A percentile compares a stretch with the other conserved stretches of the same genome.
phyloP scores from a whole-genome alignment of 352 stramenopile genomes.

The Pythium aristosporum region DNA sequence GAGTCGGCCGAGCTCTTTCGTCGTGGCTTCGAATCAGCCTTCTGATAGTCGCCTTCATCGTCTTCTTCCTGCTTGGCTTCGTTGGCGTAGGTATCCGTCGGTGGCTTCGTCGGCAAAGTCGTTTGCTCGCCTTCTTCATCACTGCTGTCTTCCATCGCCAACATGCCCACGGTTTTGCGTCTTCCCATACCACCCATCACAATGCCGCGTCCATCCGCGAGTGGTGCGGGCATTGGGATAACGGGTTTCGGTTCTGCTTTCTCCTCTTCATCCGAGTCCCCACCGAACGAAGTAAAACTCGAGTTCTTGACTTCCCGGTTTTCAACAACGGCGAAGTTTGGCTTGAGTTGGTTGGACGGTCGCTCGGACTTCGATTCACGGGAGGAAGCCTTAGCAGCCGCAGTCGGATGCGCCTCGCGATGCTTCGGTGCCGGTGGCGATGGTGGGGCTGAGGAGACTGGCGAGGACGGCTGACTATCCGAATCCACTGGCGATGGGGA shows the following conservation, averaged over 20 bases:
- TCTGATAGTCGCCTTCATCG: constrained; percentile 34
- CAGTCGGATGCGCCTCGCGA: constrained; percentile 20
- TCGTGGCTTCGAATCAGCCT: constrained; percentile 25
- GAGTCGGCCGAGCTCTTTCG: constrained; percentile 80
- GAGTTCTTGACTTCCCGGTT: constrained; percentile 50
- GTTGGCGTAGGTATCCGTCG: constrained; percentile 36
- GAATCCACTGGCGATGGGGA: constrained; percentile 17
- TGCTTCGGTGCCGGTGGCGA: constrained; percentile 28
- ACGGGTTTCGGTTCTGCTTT: constrained; percentile 66
- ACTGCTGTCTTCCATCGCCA: constrained; percentile 80
- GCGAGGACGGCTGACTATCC: constrained; percentile 17
- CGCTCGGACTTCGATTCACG: constrained; percentile 24
- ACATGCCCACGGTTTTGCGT: constrained; percentile 64
- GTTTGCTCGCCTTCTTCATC: constrained; percentile 67
- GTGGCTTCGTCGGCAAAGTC: constrained; percentile 54
- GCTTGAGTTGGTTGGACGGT: constrained; percentile 30
- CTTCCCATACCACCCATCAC: constrained; percentile 60
- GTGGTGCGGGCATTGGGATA: constrained; percentile 36
- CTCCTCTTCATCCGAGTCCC: constrained; percentile 77
- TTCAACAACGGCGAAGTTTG: constrained; percentile 76
- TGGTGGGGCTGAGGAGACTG: constrained; percentile 23
- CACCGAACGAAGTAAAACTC: constrained; percentile 86
- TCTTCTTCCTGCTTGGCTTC: constrained; percentile 35
- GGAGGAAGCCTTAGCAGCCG: constrained; percentile 1
- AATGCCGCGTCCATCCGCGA: constrained; percentile 40